phyloP scores from a whole-genome alignment of 352 stramenopile species.

The Phytopythium mirpurense region DNA sequence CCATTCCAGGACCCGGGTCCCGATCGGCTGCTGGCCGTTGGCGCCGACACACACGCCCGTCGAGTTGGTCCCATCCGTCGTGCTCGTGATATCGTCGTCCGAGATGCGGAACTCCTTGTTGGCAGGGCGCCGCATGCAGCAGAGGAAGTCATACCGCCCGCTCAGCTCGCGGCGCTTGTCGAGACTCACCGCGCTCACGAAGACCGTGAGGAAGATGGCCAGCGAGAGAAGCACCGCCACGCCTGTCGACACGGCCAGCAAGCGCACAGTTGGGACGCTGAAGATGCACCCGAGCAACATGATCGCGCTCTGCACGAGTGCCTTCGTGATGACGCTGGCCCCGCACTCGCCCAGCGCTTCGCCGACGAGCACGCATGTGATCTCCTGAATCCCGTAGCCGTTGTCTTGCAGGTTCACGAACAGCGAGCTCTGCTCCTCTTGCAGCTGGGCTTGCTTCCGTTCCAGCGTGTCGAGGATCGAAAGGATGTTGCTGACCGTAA shows the following conservation, averaged over 20 bases:
- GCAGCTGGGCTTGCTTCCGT: conserved; percentile 38
- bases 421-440: conserved; percentile 36
- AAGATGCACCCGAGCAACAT: conserved; percentile 52
- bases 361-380: conserved; percentile 40
- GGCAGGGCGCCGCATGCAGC: conserved; percentile 30
- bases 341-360: conserved; percentile 47
- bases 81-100: conserved; percentile 20
- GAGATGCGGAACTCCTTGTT: conserved; percentile 16
- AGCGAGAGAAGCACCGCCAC: conserved; percentile 47
- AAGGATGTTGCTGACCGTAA: conserved; percentile 73
- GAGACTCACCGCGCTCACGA: conserved; percentile 51
- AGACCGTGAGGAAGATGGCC: conserved; percentile 59
- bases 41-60: conserved; percentile 15
- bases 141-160: conserved; percentile 54
- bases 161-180: conserved; percentile 66
- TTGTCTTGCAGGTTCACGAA: conserved; percentile 48
- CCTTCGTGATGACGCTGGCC: conserved; percentile 52
- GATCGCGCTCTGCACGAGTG: conserved; percentile 35
- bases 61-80: conserved; percentile 24
- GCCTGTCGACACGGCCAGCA: conserved; percentile 51
- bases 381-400: conserved; percentile 37
- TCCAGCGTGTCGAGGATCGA: conserved; percentile 53
- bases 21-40: conserved; percentile 15
- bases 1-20: conserved; percentile 26
- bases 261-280: conserved; percentile 56